These are phyloP conservation scores for Pycnococcus provasolii DNA, from an alignment of 139 green algal genomes.

Conservation along the genomic window DNA sequence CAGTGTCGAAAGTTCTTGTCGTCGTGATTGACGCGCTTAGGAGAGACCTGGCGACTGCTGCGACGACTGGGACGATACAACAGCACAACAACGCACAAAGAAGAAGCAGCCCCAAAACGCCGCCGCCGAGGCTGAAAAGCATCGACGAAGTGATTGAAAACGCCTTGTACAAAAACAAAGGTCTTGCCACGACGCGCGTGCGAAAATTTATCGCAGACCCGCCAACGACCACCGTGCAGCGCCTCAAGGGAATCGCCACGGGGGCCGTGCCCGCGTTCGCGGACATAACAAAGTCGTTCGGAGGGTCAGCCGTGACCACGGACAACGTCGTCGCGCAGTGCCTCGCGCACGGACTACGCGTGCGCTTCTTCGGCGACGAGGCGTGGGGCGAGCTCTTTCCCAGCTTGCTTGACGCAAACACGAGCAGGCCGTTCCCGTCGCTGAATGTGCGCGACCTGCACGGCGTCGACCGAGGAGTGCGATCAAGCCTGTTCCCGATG, in stretches of 20 bases:
- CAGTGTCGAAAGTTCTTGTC: too few relatives aligned
- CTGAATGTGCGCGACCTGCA: slow-evolving; percentile 89
- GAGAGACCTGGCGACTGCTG: too few relatives aligned
- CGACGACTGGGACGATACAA: too few relatives aligned
- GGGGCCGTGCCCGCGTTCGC: slow-evolving; percentile 88
- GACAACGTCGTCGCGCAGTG: slow-evolving; percentile 87
- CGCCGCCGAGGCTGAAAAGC: too few relatives aligned
- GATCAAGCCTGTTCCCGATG: too few relatives aligned
- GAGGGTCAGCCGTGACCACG: slow-evolving; percentile 55
- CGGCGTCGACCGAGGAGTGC: slow-evolving; percentile 48
- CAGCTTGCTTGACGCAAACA: slow-evolving; percentile 31
- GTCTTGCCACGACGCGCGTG: not conserved
- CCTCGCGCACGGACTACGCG: slow-evolving; percentile 26
- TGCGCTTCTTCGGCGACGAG: slow-evolving; percentile 80
- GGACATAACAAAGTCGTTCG: slow-evolving; percentile 77
- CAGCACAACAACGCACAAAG: too few relatives aligned
- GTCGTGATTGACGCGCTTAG: too few relatives aligned
- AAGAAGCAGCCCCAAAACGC: too few relatives aligned
- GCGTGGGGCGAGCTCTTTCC: slow-evolving; percentile 82
- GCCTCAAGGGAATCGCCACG: slow-evolving; percentile 56
- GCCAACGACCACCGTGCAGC: slow-evolving; percentile 82
- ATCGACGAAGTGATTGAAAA: too few relatives aligned
- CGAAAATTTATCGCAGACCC: slow-evolving; percentile 73
- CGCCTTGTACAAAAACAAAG: too few relatives aligned
- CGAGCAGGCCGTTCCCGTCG: slow-evolving; percentile 59